Evolutionary conservation across 352 stramenopile species (phyloP), one percentile per base, ranked within the genome.

Genomic region (Pythium phragmitis): DNA sequence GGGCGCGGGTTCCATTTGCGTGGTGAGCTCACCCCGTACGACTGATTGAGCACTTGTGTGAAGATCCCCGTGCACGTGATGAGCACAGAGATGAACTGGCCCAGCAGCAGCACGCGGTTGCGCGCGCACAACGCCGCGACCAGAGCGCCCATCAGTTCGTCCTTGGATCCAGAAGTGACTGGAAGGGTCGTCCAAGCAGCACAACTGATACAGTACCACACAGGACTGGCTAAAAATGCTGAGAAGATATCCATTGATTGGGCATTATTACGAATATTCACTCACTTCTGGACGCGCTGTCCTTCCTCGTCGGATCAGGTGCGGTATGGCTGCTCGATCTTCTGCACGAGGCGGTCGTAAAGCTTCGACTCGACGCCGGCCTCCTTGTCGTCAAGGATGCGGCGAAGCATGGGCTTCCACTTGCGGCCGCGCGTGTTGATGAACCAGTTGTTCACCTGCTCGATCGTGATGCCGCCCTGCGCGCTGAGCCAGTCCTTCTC

Each of bases 401-500:
- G 64, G 58, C 79, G 82, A 16, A 94, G 70, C 83, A 92, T 90
- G 16, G 86, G 86, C 67, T 92, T 92, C 86, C 86, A 94, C 77
- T 92, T 92, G 58, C 86, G 78, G 4, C 82, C 84, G 63, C 86
- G 80, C 45, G 84, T 93, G 65, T 94, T 92, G 64, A 94, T 92
- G 59, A 94, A 94, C 86, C 86, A 94, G 60, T 94, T 94, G 78
- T 92, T 94, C 42, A 94, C 86, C 66, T 94, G 86, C 57, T 94
- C 84, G 60, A 94, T 66, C 23, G 86, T 90, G 68, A 94, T 92
- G 54, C 82, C 83, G 60, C 83, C 83, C 56, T 87, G 53, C 7
- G 53, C 50, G n/a, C 74, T 76, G 7, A 95, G 74, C 68, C 70
- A 77, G 21, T 85, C 75, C 73, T 95, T 95, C 69, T 93, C 86